These are phyloP conservation scores for Emiliania huxleyi DNA, from an alignment of 78 protist genomes.

Conservation along the genomic window DNA sequence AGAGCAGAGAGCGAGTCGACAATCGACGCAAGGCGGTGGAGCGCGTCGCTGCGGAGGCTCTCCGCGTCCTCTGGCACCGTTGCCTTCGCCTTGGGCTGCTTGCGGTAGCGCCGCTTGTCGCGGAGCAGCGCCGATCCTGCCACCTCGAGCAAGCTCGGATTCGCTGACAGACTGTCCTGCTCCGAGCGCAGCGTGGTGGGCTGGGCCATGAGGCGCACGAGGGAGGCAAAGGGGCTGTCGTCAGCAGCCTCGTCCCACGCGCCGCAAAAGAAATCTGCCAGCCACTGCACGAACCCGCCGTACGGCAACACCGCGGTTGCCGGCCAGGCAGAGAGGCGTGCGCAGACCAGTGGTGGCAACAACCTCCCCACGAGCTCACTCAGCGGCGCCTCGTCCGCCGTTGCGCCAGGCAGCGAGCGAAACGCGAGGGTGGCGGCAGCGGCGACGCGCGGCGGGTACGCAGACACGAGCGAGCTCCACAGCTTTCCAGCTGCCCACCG, in stretches of 20 bases:
- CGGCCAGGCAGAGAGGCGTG: not conserved
- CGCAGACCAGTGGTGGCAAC: not conserved
- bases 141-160: not conserved
- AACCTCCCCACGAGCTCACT: not conserved
- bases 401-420: not conserved
- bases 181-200: not conserved
- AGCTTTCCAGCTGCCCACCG: not conserved
- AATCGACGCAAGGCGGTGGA: not conserved
- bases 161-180: not conserved
- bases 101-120: not conserved
- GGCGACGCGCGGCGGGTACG: not conserved
- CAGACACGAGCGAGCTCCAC: not conserved
- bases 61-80: not conserved
- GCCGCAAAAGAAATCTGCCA: not conserved
- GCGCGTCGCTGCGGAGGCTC: not conserved
- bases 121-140: not conserved
- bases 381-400: not conserved
- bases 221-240: not conserved
- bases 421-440: not conserved
- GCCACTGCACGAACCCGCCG: not conserved
- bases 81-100: not conserved
- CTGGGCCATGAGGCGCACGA: not conserved
- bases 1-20: not conserved
- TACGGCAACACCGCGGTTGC: not conserved
- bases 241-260: not conserved